A percentile compares a stretch with the other conserved stretches of the same genome.
phyloP scores from a whole-genome alignment of 176 grass and related monocot species.

The Aegilops longissima region DNA sequence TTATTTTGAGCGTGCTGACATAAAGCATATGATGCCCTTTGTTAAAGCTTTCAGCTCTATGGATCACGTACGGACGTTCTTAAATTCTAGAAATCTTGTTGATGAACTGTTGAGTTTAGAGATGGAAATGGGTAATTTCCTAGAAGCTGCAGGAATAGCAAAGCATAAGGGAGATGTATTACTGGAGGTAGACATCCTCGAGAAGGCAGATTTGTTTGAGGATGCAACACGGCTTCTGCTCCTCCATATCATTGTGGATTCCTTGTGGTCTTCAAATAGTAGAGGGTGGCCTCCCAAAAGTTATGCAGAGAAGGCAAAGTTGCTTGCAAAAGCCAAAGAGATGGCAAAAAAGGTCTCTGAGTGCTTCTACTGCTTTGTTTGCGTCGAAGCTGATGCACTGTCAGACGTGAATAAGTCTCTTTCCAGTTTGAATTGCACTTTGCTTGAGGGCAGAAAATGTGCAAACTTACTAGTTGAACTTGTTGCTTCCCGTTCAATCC shows the following conservation, averaged over 20 bases:
- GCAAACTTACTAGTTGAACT: constrained; percentile 41
- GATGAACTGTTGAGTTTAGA: constrained; percentile 68
- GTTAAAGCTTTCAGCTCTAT: constrained; percentile 62
- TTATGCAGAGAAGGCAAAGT: constrained; percentile 46
- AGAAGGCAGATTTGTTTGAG: constrained; percentile 53
- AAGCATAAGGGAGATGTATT: constrained; percentile 46
- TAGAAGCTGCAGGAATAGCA: constrained; percentile 60
- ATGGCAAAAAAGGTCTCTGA: constrained; percentile 42
- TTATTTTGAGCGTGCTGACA: constrained; percentile 45
- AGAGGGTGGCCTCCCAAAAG: constrained; percentile 66
- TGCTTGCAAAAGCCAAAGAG: constrained; percentile 56
- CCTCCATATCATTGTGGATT: constrained; percentile 40
- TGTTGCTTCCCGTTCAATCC: constrained; percentile 46
- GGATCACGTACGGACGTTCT: constrained; percentile 41
- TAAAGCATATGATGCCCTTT: constrained; percentile 60
- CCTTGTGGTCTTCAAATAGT: constrained; percentile 60
- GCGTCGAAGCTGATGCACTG: constrained; percentile 47
- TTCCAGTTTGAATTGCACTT: constrained; percentile 23
- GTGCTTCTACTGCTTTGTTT: constrained; percentile 45
- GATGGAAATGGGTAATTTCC: constrained; percentile 67
- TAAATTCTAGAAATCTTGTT: constrained; percentile 45
- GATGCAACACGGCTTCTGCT: constrained; percentile 55
- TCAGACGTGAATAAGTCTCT: constrained; percentile 45
- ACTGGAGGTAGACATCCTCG: constrained; percentile 59
- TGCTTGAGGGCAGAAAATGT: constrained; percentile 45